Conservation (phyloP, 2,329 filamentous ascomycete genomes). For the Trichoderma lentiforme region DNA sequence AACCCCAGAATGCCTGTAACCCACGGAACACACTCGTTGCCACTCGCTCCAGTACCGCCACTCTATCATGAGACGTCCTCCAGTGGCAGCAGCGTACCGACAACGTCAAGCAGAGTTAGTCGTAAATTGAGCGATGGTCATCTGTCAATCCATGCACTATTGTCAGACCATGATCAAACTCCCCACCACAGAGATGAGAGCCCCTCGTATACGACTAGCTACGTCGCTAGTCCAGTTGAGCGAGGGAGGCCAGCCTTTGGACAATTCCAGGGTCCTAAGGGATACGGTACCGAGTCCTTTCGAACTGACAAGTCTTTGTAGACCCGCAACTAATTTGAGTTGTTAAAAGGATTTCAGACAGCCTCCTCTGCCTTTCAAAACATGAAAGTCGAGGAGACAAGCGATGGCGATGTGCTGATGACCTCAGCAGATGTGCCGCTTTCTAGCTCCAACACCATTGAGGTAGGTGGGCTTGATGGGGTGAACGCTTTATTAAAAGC, state of each 20-base stretch:
- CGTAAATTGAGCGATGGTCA: conserved; percentile 49
- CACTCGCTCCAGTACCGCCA: conserved; percentile 33
- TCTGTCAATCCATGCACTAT: conserved; percentile 53
- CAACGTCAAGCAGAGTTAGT: conserved; percentile 32
- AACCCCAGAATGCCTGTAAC: conserved; percentile 31
- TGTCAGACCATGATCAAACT: conserved; percentile 40
- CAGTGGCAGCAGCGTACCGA: conserved; percentile 41
- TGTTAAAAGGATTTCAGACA: conserved; percentile 33
- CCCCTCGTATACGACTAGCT: conserved; percentile 22
- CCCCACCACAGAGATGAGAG: conserved; percentile 3
- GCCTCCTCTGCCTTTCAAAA: conserved; percentile 32
- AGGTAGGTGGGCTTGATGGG: conserved; percentile 45
- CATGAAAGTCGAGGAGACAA: conserved; percentile 30
- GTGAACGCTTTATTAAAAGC: conserved; percentile 58
- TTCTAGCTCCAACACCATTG: conserved; percentile 22
- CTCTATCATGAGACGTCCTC: conserved; percentile 47
- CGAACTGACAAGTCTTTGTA: conserved; percentile 18
- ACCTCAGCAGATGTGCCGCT: conserved; percentile 25
- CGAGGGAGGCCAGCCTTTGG: conserved; percentile 24
- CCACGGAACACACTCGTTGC: conserved; percentile 29
- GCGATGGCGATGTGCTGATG: conserved; percentile 34
- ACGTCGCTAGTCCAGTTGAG: conserved; percentile 28
- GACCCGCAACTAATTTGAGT: conserved; percentile 29
- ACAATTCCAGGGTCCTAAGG: conserved; percentile 28
- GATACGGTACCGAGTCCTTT: conserved; percentile 34